A percentile compares a stretch with the other conserved stretches of the same genome.
phyloP scores from a whole-genome alignment of 345 rosid genomes.

The Nasturtium officinale region DNA sequence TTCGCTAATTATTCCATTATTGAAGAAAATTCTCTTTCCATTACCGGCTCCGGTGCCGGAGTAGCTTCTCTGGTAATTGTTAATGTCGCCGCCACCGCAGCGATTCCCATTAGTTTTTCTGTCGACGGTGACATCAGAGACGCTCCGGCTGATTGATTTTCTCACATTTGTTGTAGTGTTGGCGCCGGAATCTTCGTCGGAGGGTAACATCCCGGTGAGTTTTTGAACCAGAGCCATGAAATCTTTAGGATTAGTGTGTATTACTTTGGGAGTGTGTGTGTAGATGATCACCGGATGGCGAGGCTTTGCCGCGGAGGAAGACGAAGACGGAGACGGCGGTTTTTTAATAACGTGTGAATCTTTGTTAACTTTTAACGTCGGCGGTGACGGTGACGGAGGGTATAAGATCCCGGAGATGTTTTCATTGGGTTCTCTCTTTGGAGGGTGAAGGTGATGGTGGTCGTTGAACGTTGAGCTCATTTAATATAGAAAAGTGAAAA shows the following conservation, averaged over 20 bases:
- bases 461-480: conserved; percentile 36
- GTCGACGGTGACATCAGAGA: conserved; percentile 29
- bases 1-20: conserved; percentile 38
- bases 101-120: conserved; percentile 20
- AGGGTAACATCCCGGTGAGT: conserved; percentile 75
- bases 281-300: conserved; percentile 93
- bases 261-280: conserved; percentile 88
- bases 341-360: conserved; percentile 64
- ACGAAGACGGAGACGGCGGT: conserved; percentile 45
- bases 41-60: conserved; percentile 14
- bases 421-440: conserved; percentile 35
- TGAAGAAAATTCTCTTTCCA: conserved; percentile 26
- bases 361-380: conserved; percentile 45
- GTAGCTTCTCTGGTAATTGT: conserved; percentile 20
- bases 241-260: conserved; percentile 82
- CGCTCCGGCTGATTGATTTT: conserved; percentile 16
- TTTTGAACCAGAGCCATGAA: conserved; percentile 93
- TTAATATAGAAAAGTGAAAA: background rate
- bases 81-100: background rate
- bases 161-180: background rate
- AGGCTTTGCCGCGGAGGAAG: conserved; percentile 44
- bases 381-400: conserved; percentile 31
- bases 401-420: conserved; percentile 15
- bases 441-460: conserved; percentile 31
- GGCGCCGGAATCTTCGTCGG: conserved; percentile 44